Evolutionary conservation across 2,329 filamentous ascomycete species (phyloP), one percentile per base, ranked within the genome.

Genomic region (Aspergillus quadrilineatus): DNA sequence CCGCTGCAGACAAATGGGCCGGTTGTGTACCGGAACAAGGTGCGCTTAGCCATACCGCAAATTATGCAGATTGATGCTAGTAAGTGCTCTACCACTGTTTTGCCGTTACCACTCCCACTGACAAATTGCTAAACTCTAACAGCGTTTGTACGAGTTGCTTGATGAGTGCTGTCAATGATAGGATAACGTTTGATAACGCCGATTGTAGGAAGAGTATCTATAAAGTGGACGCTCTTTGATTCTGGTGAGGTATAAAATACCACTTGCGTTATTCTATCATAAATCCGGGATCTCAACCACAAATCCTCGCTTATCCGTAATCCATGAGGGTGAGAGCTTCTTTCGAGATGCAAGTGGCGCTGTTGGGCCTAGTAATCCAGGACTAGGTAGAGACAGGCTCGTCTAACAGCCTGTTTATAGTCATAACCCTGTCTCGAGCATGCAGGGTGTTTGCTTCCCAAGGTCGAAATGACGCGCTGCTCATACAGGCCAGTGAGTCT

Each of bases 1-100:
- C 93, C 92, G 28, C 74, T 99, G 65, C 94, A 99, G 77, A 80
- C 86, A 59, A 83, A 82, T 53, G 85, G 84, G 4, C 89, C 89
- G n/a, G 89, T 90, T 1, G 76, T 97, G 59, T 99, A 99, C 75
- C 82, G 94, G 68, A 97, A 97, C 77, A 99, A 99, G 77, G 86
- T 99, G 43, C 83, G 88, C 57, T 76, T 99, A 72, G 89, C 92
- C 34, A 75, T 99, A 73, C 94, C 94, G 56, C 89, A 94, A 73
- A 79, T 99, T 51, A 84, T 84, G 71, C 92, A 99, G 79, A 97
- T 99, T 71, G 94, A 99, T 84, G 94, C 94, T 57, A 95, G 93
- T 97, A 81, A 60, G 50, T 61, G 30, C 10, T 34, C 9, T n/a
- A 2, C 12, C 17, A 17, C 12, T 26, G 28, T 7, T 39, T 10